Evolutionary conservation across 805 yeast genomes (phyloP).

Genomic region (Candida verbasci): DNA sequence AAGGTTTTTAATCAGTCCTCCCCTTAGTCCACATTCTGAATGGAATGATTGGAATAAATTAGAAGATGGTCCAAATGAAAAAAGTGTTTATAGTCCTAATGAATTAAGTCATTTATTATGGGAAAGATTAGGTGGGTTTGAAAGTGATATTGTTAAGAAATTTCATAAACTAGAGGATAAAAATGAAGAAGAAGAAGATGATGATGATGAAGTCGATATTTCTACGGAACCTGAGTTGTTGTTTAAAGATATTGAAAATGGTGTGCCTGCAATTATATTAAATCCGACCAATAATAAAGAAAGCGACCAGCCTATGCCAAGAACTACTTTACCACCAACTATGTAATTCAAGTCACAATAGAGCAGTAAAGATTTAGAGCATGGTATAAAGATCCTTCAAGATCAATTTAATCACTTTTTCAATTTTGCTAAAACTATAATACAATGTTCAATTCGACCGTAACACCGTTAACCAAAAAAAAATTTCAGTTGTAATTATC

Average conservation of each 20-base stretch:
- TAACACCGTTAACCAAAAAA: too few relatives aligned
- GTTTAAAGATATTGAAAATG: slow-evolving; percentile 32
- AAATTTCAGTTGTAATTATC: too few relatives aligned
- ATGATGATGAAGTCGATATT: slow-evolving; percentile 13
- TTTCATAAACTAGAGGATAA: too few relatives aligned
- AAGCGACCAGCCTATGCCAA: slow-evolving; percentile 18
- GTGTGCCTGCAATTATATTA: slow-evolving; percentile 38
- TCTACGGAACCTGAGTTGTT: slow-evolving; percentile 30
- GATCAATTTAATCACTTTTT: too few relatives aligned
- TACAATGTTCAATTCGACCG: too few relatives aligned
- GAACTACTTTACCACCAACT: slow-evolving; percentile 37
- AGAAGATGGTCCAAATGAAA: slow-evolving; percentile 38
- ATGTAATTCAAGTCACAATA: too few relatives aligned
- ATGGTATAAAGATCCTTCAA: too few relatives aligned
- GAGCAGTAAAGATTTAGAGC: too few relatives aligned
- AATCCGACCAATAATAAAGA: slow-evolving; percentile 23
- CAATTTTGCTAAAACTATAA: too few relatives aligned
- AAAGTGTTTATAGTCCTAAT: slow-evolving; percentile 31
- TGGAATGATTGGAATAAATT: slow-evolving; percentile 40
- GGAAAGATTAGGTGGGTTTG: slow-evolving; percentile 40
- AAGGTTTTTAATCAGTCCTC: slow-evolving; percentile 42
- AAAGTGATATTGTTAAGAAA: slow-evolving; percentile 30
- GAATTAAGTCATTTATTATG: slow-evolving; percentile 41
- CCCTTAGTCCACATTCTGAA: slow-evolving; percentile 40
- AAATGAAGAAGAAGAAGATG: slow-evolving; percentile 10